Percentiles rank a stretch among this genome's conserved stretches.
Evolutionary conservation across 495 filamentous ascomycete species (phyloP).

Genomic region (Neurospora discreta): DNA sequence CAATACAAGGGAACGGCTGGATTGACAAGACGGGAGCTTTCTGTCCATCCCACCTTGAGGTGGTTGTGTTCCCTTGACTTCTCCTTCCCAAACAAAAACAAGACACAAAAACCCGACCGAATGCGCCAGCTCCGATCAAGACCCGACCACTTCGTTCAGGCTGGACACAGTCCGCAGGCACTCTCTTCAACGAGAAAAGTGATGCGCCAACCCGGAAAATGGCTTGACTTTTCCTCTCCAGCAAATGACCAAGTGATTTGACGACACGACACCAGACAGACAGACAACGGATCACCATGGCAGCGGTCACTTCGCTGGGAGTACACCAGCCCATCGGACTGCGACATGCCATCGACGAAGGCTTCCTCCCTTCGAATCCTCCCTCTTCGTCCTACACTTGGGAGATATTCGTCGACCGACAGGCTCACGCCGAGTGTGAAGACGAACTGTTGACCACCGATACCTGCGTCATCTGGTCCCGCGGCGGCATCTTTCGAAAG

Average conservation of each 20-base stretch:
- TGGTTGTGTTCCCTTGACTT: no score
- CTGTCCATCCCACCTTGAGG: neutral
- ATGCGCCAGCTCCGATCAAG: neutral
- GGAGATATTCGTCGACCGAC: conserved; percentile 40
- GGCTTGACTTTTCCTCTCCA: neutral
- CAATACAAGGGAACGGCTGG: neutral
- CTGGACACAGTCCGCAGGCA: neutral
- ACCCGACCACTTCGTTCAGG: neutral
- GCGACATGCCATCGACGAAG: conserved; percentile 71
- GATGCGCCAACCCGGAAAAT: neutral
- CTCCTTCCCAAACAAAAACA: neutral
- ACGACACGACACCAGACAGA: no score
- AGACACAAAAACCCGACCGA: neutral
- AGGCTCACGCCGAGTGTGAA: conserved; percentile 38
- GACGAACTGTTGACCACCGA: conserved; percentile 85
- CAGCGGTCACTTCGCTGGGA: conserved; percentile 75
- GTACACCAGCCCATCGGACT: conserved; percentile 77
- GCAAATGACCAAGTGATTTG: neutral
- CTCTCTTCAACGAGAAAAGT: no score
- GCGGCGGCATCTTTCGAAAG: conserved; percentile 73
- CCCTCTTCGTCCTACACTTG: conserved; percentile 60
- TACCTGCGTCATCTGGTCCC: conserved; percentile 81
- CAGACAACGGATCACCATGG: no score
- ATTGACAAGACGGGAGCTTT: neutral
- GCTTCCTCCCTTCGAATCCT: conserved; percentile 60